These are phyloP conservation scores for Microthlaspi erraticum DNA, from an alignment of 345 rosid genomes.

Conservation along the genomic window DNA sequence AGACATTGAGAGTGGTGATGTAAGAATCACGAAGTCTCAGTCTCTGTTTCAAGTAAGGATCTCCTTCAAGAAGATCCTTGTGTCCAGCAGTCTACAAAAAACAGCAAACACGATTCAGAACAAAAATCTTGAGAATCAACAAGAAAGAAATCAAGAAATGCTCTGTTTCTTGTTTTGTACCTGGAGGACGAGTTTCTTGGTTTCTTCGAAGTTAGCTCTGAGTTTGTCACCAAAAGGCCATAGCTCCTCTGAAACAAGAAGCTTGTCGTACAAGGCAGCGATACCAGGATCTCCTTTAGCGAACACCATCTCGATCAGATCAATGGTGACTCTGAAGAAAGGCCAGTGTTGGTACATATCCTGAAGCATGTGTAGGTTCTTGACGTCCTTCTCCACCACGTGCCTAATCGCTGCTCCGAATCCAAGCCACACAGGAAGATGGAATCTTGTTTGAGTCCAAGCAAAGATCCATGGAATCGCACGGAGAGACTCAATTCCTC, in stretches of 20 bases:
- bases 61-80: slow-evolving; percentile 93
- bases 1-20: slow-evolving; percentile 95
- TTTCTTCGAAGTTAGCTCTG: slow-evolving; percentile 74
- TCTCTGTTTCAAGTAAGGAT: slow-evolving; percentile 94
- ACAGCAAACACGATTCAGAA: neutral
- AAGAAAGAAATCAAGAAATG: slow-evolving; percentile 5
- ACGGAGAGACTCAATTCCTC: slow-evolving; percentile 97
- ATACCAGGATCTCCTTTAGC: slow-evolving; percentile 98
- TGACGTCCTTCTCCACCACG: slow-evolving; percentile 62
- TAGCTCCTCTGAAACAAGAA: slow-evolving; percentile 84
- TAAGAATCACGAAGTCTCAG: slow-evolving; percentile 90
- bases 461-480: slow-evolving; percentile 99
- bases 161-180: slow-evolving; percentile 41
- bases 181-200: slow-evolving; percentile 87
- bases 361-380: slow-evolving; percentile 83
- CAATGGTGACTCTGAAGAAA: slow-evolving; percentile 94
- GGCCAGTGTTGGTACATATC: slow-evolving; percentile 95
- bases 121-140: neutral
- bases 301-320: slow-evolving; percentile 97
- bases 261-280: slow-evolving; percentile 83
- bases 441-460: slow-evolving; percentile 99
- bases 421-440: slow-evolving; percentile 99
- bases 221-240: slow-evolving; percentile 78
- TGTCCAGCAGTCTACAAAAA: slow-evolving; percentile 83
- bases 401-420: slow-evolving; percentile 87